phyloP scores from a whole-genome alignment of 2,329 filamentous ascomycete genomes.

The Aspergillus ochraceus region DNA sequence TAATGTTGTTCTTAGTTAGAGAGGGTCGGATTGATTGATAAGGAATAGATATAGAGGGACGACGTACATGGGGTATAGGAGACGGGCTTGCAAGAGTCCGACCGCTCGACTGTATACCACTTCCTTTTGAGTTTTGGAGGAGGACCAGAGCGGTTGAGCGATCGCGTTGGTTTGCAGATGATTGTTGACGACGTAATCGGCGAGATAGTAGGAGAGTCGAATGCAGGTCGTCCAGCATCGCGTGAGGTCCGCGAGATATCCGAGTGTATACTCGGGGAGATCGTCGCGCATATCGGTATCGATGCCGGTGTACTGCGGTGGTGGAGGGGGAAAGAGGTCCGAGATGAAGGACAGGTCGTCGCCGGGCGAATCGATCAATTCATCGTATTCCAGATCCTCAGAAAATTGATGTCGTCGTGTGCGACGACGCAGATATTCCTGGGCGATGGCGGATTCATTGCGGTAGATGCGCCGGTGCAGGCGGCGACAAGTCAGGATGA shows the following conservation, averaged over 20 bases:
- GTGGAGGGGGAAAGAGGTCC: constrained; percentile 27
- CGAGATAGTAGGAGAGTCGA: constrained; percentile 26
- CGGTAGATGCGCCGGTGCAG: constrained; percentile 19
- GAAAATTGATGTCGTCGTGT: constrained; percentile 1
- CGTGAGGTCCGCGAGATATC: constrained; percentile 24
- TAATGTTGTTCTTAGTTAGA: not conserved
- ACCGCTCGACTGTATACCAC: constrained; percentile 25
- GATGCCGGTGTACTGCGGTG: constrained; percentile 23
- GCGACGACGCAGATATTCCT: constrained; percentile 22
- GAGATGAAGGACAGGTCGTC: constrained; percentile 28
- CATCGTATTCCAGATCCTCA: not conserved
- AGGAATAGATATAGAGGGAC: not conserved
- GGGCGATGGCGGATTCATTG: constrained; percentile 22
- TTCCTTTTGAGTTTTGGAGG: constrained; percentile 28
- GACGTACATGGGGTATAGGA: constrained; percentile 23
- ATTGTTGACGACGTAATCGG: constrained; percentile 22
- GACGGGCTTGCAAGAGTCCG: constrained; percentile 19
- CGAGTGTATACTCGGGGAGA: constrained; percentile 27
- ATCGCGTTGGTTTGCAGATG: constrained; percentile 22
- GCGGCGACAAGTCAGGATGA: constrained; percentile 22
- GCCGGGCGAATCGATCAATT: constrained; percentile 17
- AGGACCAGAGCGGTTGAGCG: constrained; percentile 19
- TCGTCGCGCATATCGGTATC: constrained; percentile 12
- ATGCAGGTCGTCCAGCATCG: constrained; percentile 29
- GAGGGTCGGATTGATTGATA: not conserved